These are phyloP conservation scores for Hemileia vastatrix DNA, from an alignment of 1,284 basidiomycete species.

Conservation along the genomic window DNA sequence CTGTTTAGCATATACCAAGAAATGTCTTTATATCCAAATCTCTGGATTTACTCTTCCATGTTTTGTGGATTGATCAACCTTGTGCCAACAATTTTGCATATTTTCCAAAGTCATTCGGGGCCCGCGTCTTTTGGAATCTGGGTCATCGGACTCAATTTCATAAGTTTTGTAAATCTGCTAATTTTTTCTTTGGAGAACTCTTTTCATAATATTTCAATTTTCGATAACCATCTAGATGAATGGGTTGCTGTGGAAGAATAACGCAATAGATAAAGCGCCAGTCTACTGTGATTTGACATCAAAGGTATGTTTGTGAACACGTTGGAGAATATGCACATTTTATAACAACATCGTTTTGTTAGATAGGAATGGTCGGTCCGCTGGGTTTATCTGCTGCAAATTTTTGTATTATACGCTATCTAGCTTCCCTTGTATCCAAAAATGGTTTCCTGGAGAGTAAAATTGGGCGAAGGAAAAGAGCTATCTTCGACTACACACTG, in stretches of 20 bases:
- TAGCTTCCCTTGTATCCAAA: background rate
- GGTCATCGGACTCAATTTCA: background rate
- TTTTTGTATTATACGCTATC: constrained; percentile 9
- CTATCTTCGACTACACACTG: constrained; percentile 2
- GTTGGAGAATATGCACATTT: too few relatives aligned
- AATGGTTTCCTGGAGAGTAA: background rate
- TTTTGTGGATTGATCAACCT: constrained; percentile 4
- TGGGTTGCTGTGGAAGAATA: constrained; percentile 6
- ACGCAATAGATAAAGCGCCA: constrained; percentile 5
- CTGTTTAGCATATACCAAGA: too few relatives aligned
- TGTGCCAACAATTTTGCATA: background rate
- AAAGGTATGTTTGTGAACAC: background rate
- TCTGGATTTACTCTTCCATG: constrained; percentile 3
- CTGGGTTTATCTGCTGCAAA: constrained; percentile 5
- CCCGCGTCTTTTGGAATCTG: constrained; percentile 15
- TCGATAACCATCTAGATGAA: constrained; percentile 6
- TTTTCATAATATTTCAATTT: too few relatives aligned
- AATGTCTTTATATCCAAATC: too few relatives aligned
- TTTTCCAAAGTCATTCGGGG: constrained; percentile 12
- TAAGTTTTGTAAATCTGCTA: constrained; percentile 12
- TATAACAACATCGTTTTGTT: background rate
- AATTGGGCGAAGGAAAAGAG: background rate
- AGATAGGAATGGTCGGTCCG: constrained; percentile 7
- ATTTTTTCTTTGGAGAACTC: too few relatives aligned
- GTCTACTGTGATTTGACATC: constrained; percentile 6